Base-by-base conservation (phyloP, 495 filamentous ascomycete genomes). In the Tetracladium setigerum region DNA sequence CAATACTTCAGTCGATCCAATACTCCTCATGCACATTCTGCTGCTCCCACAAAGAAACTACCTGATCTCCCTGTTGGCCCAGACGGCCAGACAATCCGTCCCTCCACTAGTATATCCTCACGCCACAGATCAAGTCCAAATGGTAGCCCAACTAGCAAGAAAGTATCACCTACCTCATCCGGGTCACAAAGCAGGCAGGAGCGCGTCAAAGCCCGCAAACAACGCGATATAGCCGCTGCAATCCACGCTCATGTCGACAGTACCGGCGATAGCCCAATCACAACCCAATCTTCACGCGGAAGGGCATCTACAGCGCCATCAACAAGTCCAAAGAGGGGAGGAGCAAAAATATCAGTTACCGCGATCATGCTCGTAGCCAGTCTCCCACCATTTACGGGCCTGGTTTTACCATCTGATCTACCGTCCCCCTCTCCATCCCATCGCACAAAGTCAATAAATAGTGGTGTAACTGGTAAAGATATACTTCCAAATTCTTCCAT, bases 301-400 rank as follows among this genome's bases (percentile, higher is more conserved):
- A 14, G 38, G 0, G 15, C 27, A 8, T 18, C 18, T n/a, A 17
- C 24, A 14, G 24, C 41, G 11, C 18, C 46, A 22, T n/a, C 41
- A 36, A 31, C 15, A 22, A 41, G 13, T 13, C n/a, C 36, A n/a
- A 54, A 39, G 17, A 24, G 46, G 10, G 5, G 18, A 40, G 41
- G 30, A 18, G 27, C 4, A 4, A 5, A 13, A 8, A 56, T 38
- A 11, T 10, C 46, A n/a, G 16, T 49, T 4, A 24, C 51, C 5
- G 13, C 41, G 10, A 55, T 58, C 11, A 49, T 58, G 44, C n/a
- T 52, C 16, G 55, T 58, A 2, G 55, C 49, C 9, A 33, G 53
- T 40, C 41, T 57, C 5, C 6, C 36, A n/a, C 50, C 50, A 2
- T 38, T 13, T 14, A 18, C 39, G 15, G 24, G 16, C 13, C 18